These are phyloP conservation scores for Penicillium crustosum DNA, from an alignment of 2,329 filamentous ascomycete genomes.

Conservation along the genomic window DNA sequence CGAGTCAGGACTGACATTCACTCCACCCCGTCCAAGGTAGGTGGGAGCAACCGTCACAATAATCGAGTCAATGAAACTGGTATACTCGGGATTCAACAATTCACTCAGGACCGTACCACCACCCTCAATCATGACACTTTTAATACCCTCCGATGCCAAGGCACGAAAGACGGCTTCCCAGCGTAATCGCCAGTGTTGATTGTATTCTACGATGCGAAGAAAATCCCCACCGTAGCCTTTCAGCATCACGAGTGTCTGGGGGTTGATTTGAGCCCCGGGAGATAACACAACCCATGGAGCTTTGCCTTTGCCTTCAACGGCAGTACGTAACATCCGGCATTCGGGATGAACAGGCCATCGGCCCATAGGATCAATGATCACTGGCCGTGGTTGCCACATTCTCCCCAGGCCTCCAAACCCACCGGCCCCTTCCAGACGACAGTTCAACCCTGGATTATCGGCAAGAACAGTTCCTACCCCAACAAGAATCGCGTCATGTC, in stretches of 20 bases:
- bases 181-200: slow-evolving; percentile 50
- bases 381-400: slow-evolving; percentile 70
- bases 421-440: slow-evolving; percentile 64
- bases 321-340: slow-evolving; percentile 66
- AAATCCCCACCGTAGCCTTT: slow-evolving; percentile 50
- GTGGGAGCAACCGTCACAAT: slow-evolving; percentile 87
- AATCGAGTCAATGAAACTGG: slow-evolving; percentile 69
- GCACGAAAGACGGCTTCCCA: slow-evolving; percentile 66
- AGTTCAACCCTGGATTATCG: slow-evolving; percentile 84
- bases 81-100: slow-evolving; percentile 64
- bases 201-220: slow-evolving; percentile 41
- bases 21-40: slow-evolving; percentile 82
- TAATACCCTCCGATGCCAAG: slow-evolving; percentile 60
- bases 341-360: slow-evolving; percentile 65
- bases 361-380: slow-evolving; percentile 77
- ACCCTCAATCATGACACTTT: slow-evolving; percentile 89
- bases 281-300: slow-evolving; percentile 71
- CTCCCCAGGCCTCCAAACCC: slow-evolving; percentile 55
- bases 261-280: slow-evolving; percentile 46
- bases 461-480: slow-evolving; percentile 81
- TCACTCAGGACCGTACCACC: slow-evolving; percentile 80
- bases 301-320: slow-evolving; percentile 63
- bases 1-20: slow-evolving; percentile 71
- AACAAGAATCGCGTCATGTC: slow-evolving; percentile 80
- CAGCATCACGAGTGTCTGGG: slow-evolving; percentile 46